phyloP scores from a whole-genome alignment of 106 monocot species.

The Dendrobium nobile region DNA sequence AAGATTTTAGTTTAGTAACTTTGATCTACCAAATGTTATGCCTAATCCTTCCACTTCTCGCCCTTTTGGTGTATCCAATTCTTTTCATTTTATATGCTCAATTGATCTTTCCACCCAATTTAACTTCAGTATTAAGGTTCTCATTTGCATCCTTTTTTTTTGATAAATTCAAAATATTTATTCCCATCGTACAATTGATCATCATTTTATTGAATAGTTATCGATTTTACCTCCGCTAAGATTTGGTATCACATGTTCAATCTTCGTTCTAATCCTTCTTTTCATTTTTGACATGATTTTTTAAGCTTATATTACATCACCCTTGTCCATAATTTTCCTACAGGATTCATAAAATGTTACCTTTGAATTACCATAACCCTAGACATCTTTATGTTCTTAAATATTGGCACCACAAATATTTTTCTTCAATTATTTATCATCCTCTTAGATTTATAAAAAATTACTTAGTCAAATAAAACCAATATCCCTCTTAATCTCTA shows the following conservation, averaged over 20 bases:
- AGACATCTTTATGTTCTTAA: too few species aligned
- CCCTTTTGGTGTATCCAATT: neutral
- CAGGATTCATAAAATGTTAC: too few species aligned
- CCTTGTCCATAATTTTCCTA: too few species aligned
- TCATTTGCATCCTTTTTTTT: neutral
- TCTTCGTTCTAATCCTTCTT: too few species aligned
- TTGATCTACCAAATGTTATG: neutral
- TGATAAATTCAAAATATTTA: neutral
- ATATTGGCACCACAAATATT: too few species aligned
- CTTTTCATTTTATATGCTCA: neutral
- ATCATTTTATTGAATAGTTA: neutral
- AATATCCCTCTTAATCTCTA: too few species aligned
- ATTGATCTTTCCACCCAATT: neutral
- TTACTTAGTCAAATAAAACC: too few species aligned
- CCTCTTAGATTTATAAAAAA: too few species aligned
- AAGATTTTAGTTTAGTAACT: neutral
- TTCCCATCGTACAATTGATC: neutral
- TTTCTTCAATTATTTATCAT: too few species aligned
- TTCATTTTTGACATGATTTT: too few species aligned
- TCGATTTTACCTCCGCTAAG: neutral
- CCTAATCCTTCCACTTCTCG: neutral
- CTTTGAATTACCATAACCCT: too few species aligned
- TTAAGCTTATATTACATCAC: too few species aligned
- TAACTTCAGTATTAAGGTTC: neutral
- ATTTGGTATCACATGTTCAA: neutral